phyloP scores from a whole-genome alignment of 768 basidiomycete genomes.

The Agaricus sinodeliciosus region DNA sequence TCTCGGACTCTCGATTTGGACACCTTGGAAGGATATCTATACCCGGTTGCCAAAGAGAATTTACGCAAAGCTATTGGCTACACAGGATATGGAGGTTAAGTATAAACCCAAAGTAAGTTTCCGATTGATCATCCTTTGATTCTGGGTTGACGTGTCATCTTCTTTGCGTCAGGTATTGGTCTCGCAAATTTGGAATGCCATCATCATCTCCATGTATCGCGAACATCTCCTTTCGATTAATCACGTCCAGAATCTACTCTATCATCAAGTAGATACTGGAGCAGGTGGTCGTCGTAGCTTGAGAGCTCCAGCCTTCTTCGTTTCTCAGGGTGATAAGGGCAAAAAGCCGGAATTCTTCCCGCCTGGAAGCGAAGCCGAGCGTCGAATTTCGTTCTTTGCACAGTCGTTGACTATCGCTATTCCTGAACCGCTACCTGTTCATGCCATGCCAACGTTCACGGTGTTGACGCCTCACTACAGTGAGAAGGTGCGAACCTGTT shows the following conservation, averaged over 20 bases:
- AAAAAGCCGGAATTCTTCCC: constrained; percentile 88
- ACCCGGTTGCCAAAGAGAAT: constrained; percentile 94
- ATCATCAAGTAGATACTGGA: constrained; percentile 87
- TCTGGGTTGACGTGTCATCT: neutral
- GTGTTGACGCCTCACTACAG: constrained; percentile 98
- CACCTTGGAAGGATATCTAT: constrained; percentile 98
- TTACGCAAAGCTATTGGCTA: constrained; percentile 92
- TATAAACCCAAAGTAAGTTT: constrained; percentile 94
- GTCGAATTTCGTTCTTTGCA: constrained; percentile 97
- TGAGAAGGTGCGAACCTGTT: constrained; percentile 64
- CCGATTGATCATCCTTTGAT: neutral
- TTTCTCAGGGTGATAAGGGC: constrained; percentile 86
- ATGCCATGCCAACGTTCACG: constrained; percentile 99
- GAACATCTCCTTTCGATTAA: constrained; percentile 98
- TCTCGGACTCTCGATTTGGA: constrained; percentile 96
- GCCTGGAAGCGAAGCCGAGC: constrained; percentile 88
- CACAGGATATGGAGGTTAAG: constrained; percentile 93
- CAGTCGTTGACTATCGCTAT: constrained; percentile 95
- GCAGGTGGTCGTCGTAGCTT: constrained; percentile 84
- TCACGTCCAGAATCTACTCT: constrained; percentile 95
- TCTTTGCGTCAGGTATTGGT: constrained; percentile 73
- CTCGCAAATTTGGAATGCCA: constrained; percentile 99
- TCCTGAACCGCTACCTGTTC: constrained; percentile 89
- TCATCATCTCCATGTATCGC: constrained; percentile 99
- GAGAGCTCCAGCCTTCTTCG: constrained; percentile 96